Evolutionary conservation across 306 rosid genomes (phyloP).

Genomic region (Cotoneaster glaucophyllus): DNA sequence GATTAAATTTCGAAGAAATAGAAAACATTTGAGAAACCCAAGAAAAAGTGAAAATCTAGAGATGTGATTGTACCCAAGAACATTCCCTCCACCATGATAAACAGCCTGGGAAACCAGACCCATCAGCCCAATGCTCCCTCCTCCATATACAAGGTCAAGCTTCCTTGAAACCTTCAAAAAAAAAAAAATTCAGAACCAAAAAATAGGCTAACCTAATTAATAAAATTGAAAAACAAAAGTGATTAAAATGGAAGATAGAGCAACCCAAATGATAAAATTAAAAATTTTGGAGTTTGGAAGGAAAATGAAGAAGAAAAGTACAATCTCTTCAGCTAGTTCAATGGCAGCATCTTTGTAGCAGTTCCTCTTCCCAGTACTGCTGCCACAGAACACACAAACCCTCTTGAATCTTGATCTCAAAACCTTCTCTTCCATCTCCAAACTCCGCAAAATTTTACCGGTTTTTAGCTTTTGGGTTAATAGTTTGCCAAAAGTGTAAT

Average conservation of each 20-base stretch:
- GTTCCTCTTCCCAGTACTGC: conserved; percentile 45
- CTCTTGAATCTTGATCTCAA: conserved; percentile 39
- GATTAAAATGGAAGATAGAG: not conserved
- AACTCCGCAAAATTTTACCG: not conserved
- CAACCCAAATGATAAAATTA: no score
- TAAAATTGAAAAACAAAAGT: not conserved
- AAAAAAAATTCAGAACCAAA: not conserved
- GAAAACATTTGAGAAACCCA: not conserved
- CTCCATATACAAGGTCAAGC: conserved; percentile 57
- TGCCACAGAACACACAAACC: conserved; percentile 56
- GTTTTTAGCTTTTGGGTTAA: not conserved
- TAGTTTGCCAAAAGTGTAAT: not conserved
- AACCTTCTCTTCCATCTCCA: conserved; percentile 30
- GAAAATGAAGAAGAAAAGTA: not conserved
- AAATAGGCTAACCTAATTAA: not conserved
- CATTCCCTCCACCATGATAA: conserved; percentile 54
- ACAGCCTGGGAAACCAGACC: conserved; percentile 55
- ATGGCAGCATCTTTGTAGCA: conserved; percentile 50
- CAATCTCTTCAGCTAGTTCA: conserved; percentile 51
- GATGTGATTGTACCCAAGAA: conserved; percentile 34
- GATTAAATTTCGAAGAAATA: not conserved
- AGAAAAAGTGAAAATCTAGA: conserved; percentile 1
- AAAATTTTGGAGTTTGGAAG: not conserved
- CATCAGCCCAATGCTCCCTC: conserved; percentile 63
- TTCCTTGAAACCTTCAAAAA: conserved; percentile 39